Conservation (phyloP, 192 early-diverging fungal genomes). For the Coemansia sp. region DNA sequence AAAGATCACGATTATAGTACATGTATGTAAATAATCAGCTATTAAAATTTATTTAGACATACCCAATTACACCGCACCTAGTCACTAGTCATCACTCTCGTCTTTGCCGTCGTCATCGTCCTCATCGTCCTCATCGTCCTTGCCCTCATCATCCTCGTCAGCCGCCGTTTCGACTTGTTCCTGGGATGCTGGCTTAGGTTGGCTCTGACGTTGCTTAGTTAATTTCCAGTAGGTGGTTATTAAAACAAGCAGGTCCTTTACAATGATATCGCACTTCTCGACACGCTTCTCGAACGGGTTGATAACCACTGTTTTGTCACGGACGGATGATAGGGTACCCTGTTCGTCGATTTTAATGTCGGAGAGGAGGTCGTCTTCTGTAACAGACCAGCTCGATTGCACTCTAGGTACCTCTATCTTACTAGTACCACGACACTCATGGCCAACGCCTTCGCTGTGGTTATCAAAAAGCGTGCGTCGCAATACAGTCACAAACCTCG, state of each 20-base stretch:
- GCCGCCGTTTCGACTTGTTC: background rate
- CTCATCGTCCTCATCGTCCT: too few species aligned
- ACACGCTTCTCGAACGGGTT: background rate
- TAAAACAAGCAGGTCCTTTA: background rate
- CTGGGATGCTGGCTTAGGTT: background rate
- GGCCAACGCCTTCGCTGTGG: background rate
- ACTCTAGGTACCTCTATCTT: background rate
- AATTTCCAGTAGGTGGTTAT: background rate
- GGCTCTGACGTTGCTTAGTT: background rate
- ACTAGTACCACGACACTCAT: background rate
- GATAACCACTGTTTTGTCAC: background rate
- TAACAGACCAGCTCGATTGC: background rate
- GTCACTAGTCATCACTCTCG: too few species aligned
- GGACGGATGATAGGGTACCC: background rate
- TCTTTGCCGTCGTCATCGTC: too few species aligned
- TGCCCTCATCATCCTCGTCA: too few species aligned
- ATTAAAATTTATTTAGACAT: too few species aligned
- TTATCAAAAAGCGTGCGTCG: background rate
- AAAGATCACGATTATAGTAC: too few species aligned
- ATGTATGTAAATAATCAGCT: too few species aligned
- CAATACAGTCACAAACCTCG: background rate
- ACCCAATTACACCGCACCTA: too few species aligned
- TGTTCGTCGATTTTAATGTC: background rate
- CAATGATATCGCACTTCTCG: background rate
- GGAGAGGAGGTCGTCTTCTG: too few species aligned